These are phyloP conservation scores for Psilocybe subaeruginosa DNA, from an alignment of 768 basidiomycete species.

Conservation along the genomic window DNA sequence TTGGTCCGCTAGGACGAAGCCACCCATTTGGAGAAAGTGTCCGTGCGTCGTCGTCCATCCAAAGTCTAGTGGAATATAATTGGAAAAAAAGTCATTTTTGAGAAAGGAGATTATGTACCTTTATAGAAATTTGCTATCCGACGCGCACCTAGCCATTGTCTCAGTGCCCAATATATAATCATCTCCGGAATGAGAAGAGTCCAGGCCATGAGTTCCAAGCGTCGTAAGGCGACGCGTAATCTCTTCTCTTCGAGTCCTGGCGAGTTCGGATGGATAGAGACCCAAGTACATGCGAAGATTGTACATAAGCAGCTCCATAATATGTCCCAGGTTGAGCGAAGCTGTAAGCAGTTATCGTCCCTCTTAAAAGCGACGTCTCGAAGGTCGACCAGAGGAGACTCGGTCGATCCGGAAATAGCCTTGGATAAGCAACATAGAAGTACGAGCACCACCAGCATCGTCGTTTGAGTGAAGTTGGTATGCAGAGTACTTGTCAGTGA, in stretches of 20 bases:
- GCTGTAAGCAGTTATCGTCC: neutral
- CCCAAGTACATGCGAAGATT: slow-evolving; percentile 11
- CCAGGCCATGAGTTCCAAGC: slow-evolving; percentile 9
- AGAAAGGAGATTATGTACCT: neutral
- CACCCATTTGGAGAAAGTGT: slow-evolving; percentile 13
- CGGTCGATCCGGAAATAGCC: neutral
- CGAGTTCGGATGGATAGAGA: slow-evolving; percentile 10
- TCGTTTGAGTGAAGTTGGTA: too few relatives aligned
- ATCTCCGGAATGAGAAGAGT: slow-evolving; percentile 9
- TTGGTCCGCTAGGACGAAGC: slow-evolving; percentile 1
- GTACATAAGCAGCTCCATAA: slow-evolving; percentile 10
- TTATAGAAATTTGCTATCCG: neutral
- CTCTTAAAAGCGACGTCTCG: neutral
- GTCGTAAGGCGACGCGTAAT: neutral
- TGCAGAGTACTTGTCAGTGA: too few relatives aligned
- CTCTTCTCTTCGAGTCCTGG: neutral
- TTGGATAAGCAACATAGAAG: too few relatives aligned
- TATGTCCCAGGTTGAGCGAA: slow-evolving; percentile 8
- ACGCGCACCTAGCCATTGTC: slow-evolving; percentile 20
- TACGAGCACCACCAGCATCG: too few relatives aligned
- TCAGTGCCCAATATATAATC: slow-evolving; percentile 18
- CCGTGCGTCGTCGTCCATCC: slow-evolving; percentile 13
- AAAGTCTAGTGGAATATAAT: slow-evolving; percentile 7
- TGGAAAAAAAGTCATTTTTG: too few relatives aligned
- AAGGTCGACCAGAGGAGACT: neutral